Evolutionary conservation across 768 basidiomycete species (phyloP), one percentile per base, ranked within the genome.

Genomic region (Hysterangium stoloniferum): DNA sequence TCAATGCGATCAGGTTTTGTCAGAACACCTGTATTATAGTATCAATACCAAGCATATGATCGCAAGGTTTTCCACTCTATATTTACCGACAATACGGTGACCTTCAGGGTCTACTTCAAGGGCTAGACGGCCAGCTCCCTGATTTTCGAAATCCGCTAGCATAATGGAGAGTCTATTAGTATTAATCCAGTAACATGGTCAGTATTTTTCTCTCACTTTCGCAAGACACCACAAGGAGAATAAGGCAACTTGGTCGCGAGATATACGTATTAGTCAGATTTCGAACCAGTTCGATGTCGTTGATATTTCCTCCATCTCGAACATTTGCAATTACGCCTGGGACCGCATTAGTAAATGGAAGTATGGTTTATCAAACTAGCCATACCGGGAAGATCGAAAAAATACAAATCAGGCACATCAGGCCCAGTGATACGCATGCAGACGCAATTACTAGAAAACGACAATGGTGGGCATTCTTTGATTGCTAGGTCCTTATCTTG

Each of bases 1-100:
- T 75, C 75, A 50, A 81, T 84, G 6, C 80, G 76, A 55, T 88
- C 86, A 0, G 82, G 79, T 56, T 87, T 86, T 0, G 85, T 87
- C 8, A 86, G 69, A 1, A 87, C 74, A 4, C 80, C 84, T 86
- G 19, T 33, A 0, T 13, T 29, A 6, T 17, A 32, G 11, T 13
- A 7, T 13, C 6, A 5, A 6, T 17, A 13, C 4, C n/a, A 34
- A 13, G 33, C 22, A 61, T 17, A 45, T 2, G 29, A 12, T 19
- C 20, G 17, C 13, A 27, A 28, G n/a, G n/a, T n/a, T n/a, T n/a
- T n/a, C n/a, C n/a, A n/a, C n/a, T n/a, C n/a, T n/a, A n/a, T 9
- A 29, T 60, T 3, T 54, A 77, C 84, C 84, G 51, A 86, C 83
- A 0, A 80, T 87, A 0, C 84, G 71, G 31, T 69, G 62, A 2